phyloP scores from a whole-genome alignment of 2,329 filamentous ascomycete genomes.

The Epichloe glyceriae region DNA sequence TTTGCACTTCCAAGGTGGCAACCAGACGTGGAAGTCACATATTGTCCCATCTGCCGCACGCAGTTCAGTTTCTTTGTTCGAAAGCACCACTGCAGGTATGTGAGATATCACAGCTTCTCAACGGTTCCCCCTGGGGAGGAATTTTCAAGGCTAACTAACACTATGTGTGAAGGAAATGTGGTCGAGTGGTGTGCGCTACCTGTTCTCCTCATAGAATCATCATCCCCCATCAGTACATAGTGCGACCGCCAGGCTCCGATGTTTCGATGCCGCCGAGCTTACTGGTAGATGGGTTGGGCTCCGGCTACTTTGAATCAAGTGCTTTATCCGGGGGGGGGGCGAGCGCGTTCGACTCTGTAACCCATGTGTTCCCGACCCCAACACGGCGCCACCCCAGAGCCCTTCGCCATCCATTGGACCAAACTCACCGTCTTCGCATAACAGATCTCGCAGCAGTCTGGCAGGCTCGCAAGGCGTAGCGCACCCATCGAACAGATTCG shows the following conservation, averaged over 20 bases:
- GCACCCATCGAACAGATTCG: slow-evolving; percentile 19
- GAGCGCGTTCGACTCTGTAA: slow-evolving; percentile 48
- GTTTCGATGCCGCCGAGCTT: slow-evolving; percentile 22
- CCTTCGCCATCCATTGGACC: slow-evolving; percentile 20
- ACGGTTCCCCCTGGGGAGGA: neutral
- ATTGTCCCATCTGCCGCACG: slow-evolving; percentile 72
- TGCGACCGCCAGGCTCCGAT: slow-evolving; percentile 52
- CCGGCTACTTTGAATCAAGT: slow-evolving; percentile 30
- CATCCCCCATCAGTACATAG: slow-evolving; percentile 86
- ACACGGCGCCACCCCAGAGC: slow-evolving; percentile 40
- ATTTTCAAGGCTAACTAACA: slow-evolving; percentile 10
- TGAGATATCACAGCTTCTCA: neutral
- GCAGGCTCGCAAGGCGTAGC: slow-evolving; percentile 19
- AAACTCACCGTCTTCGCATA: slow-evolving; percentile 24
- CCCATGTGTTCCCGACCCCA: slow-evolving; percentile 49
- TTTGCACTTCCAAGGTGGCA: slow-evolving; percentile 70
- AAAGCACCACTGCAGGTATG: slow-evolving; percentile 80
- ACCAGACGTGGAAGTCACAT: slow-evolving; percentile 67
- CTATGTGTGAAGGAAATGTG: slow-evolving; percentile 58
- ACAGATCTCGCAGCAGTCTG: slow-evolving; percentile 33
- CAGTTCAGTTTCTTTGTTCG: slow-evolving; percentile 76
- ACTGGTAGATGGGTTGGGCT: slow-evolving; percentile 25
- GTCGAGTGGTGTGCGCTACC: slow-evolving; percentile 74
- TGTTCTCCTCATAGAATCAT: slow-evolving; percentile 94
- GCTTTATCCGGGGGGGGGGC: slow-evolving; percentile 42